Base-by-base conservation (phyloP, 148 eudicot genomes). In the Fagopyrum homotropicum region DNA sequence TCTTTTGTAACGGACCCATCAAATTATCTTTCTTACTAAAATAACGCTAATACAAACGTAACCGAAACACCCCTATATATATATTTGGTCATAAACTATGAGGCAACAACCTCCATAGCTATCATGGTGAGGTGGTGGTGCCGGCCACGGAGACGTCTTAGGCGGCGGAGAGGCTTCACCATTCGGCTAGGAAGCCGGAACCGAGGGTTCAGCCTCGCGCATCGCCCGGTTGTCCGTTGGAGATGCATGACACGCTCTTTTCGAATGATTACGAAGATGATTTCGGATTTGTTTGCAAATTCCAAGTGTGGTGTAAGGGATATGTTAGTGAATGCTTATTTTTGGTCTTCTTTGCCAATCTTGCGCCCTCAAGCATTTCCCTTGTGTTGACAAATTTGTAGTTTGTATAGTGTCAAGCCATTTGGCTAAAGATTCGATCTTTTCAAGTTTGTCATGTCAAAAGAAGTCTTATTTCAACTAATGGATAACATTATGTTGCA, bases 331-430 rank as follows among this genome's bases (percentile, higher is more conserved):
- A 89, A 89, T 69, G 90, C 84, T 61, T 88, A 79, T 77, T 82
- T 84, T 72, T 79, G 88, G 80, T 80, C 94, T 6, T 80, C 94
- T 5, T 82, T 88, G 77, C 81, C 92, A 4, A 75, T 92, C 26
- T 75, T 92, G 74, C 83, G 97, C 69, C 91, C 94, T 26, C 92
- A 88, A 69, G 61, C 86, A 40, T 89, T 92, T 75, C 97, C 97
- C n/a, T 75, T 89, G 50, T 89, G 89, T 81, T 92, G 56, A 84
- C 71, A 59, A 47, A 2, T 40, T 68, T 68, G 45, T 68, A 35
- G 12, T 40, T 30, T 35, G 40, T 12, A 52, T 52, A 52, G 19
- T 52, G 19, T 16, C 57, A 52, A 52, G n/a, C n/a, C 57, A 52
- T 52, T 52, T 52, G 57, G 17, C 16, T n/a, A 52, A 14, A 35